Conservation (phyloP, 148 eudicot genomes). For the Amaranthus cruentus region DNA sequence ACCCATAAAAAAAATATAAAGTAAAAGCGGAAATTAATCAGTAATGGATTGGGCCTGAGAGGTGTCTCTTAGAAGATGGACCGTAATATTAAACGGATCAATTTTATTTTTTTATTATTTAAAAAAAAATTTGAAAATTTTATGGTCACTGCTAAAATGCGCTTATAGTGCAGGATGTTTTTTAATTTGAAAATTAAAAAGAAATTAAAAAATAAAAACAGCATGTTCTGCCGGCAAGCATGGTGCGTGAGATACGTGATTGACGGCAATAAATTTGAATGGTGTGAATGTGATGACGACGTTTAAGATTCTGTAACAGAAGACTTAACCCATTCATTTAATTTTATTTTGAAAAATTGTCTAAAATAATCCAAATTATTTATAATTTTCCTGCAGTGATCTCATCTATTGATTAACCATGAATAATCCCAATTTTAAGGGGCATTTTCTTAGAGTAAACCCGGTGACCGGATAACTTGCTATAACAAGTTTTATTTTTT, state of each 20-base stretch:
- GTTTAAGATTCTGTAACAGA: not conserved
- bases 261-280: conserved; percentile 6
- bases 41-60: too few relatives aligned
- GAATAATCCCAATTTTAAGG: too few relatives aligned
- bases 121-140: not conserved
- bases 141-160: not conserved
- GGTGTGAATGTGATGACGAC: not conserved
- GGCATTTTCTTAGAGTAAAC: too few relatives aligned
- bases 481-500: too few relatives aligned
- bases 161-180: not conserved
- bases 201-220: not conserved
- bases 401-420: too few relatives aligned
- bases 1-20: too few relatives aligned
- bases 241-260: conserved; percentile 19
- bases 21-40: too few relatives aligned
- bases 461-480: too few relatives aligned
- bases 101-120: not conserved
- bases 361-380: too few relatives aligned
- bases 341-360: too few relatives aligned
- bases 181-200: not conserved
- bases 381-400: too few relatives aligned
- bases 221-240: not conserved
- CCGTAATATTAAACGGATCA: not conserved
- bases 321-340: not conserved
- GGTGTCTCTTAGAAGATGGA: too few relatives aligned